Conservation (phyloP, 805 yeast species). For the Starmerella geochares region DNA sequence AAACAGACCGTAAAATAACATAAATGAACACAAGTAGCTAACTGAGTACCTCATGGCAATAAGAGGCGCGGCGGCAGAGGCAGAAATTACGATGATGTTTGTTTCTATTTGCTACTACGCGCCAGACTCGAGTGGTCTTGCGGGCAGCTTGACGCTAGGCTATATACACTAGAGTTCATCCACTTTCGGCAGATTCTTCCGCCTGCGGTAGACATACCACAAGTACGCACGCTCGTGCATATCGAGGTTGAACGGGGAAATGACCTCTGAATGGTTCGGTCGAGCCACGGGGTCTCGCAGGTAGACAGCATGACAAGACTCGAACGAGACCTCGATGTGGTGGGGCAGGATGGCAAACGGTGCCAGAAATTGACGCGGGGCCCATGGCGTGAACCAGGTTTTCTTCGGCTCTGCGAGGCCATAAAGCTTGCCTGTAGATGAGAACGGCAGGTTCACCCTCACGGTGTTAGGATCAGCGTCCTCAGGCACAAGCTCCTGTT, state of each 20-base stretch:
- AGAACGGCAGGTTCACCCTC: conserved; percentile 37
- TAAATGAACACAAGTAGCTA: too few species aligned
- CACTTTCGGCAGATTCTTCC: conserved; percentile 28
- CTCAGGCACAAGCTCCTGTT: conserved; percentile 39
- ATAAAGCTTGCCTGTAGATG: conserved; percentile 42
- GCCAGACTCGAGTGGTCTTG: neutral
- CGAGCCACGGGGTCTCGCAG: conserved; percentile 94
- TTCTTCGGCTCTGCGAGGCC: conserved; percentile 71
- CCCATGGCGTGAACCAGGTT: conserved; percentile 93
- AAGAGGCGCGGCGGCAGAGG: too few species aligned
- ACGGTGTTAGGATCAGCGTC: conserved; percentile 35
- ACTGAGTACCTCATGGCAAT: too few species aligned
- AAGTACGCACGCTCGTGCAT: conserved; percentile 89
- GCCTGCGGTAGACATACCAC: conserved; percentile 49
- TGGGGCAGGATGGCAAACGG: conserved; percentile 87
- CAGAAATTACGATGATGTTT: too few species aligned
- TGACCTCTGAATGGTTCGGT: conserved; percentile 93
- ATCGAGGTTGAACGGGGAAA: conserved; percentile 72
- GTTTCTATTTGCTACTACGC: neutral
- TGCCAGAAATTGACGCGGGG: conserved; percentile 84
- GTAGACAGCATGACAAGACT: conserved; percentile 93
- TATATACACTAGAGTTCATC: neutral
- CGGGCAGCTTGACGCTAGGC: neutral
- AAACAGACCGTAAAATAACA: too few species aligned
- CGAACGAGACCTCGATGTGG: conserved; percentile 81